These are phyloP conservation scores for Xylaria sp. DNA, from an alignment of 2,329 filamentous ascomycete species.

Conservation along the genomic window DNA sequence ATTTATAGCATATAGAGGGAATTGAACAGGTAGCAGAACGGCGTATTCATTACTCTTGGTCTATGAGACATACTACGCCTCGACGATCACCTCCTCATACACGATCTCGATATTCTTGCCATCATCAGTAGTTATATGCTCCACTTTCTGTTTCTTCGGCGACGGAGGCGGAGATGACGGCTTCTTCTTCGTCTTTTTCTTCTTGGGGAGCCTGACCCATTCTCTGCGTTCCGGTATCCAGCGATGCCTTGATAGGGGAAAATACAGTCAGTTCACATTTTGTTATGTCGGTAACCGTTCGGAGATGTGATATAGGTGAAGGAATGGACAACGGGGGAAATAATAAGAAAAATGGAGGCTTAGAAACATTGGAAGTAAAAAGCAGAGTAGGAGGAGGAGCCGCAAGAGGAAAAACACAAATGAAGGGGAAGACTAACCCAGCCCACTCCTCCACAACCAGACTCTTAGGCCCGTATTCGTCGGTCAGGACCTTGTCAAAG, in stretches of 20 bases:
- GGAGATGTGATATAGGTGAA: too few relatives aligned
- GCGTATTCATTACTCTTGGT: too few relatives aligned
- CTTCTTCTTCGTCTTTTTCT: slow-evolving; percentile 25
- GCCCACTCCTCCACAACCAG: slow-evolving; percentile 65
- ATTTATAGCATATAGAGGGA: too few relatives aligned
- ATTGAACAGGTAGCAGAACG: too few relatives aligned
- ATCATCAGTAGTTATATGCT: slow-evolving; percentile 3
- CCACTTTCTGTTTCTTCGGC: slow-evolving; percentile 15
- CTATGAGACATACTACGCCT: too few relatives aligned
- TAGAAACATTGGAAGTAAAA: not conserved
- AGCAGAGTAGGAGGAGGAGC: slow-evolving; percentile 2
- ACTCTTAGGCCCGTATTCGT: slow-evolving; percentile 69
- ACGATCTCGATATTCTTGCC: slow-evolving; percentile 29
- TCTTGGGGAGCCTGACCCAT: slow-evolving; percentile 58
- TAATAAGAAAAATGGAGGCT: not conserved
- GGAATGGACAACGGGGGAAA: not conserved
- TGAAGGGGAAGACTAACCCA: slow-evolving; percentile 55
- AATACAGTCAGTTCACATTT: not conserved
- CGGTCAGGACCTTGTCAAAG: slow-evolving; percentile 68
- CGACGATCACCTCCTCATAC: slow-evolving; percentile 36
- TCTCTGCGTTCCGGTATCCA: slow-evolving; percentile 64
- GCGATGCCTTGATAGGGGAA: slow-evolving; percentile 53
- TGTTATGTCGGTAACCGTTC: too few relatives aligned
- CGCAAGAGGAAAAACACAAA: not conserved
- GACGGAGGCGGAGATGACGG: not conserved